Conservation (phyloP, 495 filamentous ascomycete genomes). For the Delitschia confertaspora region DNA sequence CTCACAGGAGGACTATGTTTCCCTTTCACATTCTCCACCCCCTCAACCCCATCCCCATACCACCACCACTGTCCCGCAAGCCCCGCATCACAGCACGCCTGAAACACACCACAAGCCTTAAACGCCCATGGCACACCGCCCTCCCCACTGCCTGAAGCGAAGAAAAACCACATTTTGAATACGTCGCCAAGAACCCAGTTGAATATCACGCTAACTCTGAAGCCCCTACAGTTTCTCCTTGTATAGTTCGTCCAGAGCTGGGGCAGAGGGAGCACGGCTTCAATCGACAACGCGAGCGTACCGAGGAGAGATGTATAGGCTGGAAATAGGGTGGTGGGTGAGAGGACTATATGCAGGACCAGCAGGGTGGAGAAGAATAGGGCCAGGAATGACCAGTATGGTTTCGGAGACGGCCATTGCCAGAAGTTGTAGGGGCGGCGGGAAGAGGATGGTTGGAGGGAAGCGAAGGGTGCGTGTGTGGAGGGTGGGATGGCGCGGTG, state of each 20-base stretch:
- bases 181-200: slow-evolving; percentile 86
- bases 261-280: slow-evolving; percentile 82
- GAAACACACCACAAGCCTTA: slow-evolving; percentile 86
- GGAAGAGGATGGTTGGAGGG: slow-evolving; percentile 37
- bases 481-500: slow-evolving; percentile 71
- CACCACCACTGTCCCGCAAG: slow-evolving; percentile 79
- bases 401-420: slow-evolving; percentile 78
- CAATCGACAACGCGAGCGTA: slow-evolving; percentile 74
- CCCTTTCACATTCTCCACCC: background rate
- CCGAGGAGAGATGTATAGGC: slow-evolving; percentile 66
- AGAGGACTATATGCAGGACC: slow-evolving; percentile 63
- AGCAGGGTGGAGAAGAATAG: slow-evolving; percentile 59
- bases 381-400: slow-evolving; percentile 84
- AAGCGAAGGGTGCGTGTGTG: slow-evolving; percentile 30
- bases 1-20: background rate
- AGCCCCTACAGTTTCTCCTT: slow-evolving; percentile 76
- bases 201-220: slow-evolving; percentile 73
- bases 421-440: slow-evolving; percentile 81
- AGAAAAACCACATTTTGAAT: slow-evolving; percentile 94
- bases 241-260: slow-evolving; percentile 77
- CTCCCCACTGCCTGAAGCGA: slow-evolving; percentile 41
- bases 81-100: slow-evolving; percentile 74
- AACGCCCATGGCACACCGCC: slow-evolving; percentile 76
- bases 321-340: slow-evolving; percentile 50
- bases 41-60: slow-evolving; percentile 49